Evolutionary conservation across 1,284 basidiomycete genomes (phyloP), one percentile per base, ranked within the genome.

Genomic region (Earliella scabrosa): DNA sequence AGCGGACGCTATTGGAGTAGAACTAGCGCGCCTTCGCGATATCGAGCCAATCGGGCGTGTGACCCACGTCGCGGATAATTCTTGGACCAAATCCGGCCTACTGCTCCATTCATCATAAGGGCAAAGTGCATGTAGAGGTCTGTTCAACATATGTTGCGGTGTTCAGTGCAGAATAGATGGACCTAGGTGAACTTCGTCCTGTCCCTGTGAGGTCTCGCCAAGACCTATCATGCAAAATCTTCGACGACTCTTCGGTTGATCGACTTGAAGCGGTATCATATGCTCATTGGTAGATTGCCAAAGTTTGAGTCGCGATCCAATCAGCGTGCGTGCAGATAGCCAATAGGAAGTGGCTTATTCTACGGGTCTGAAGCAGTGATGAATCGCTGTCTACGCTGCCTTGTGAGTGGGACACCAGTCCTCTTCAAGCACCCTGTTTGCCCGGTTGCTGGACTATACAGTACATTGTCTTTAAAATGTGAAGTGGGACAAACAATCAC

Each of bases 51-150:
- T 59, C 47, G 54, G 44, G 16, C 29, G 11, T 18, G n/a, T 14
- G 2, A 21, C 20, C 7, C 18, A 14, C 3, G 14, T 16, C 24
- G 8, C 56, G 58, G 58, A 41, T 52, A 54, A 56, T 49, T 31
- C 45, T 34, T 49, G 59, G 54, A 23, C 39, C 40, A 51, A 48
- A n/a, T 40, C 59, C 59, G 54, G 59, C 10, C 23, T 50, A 9
- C 20, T 14, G 5, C 23, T 24, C 3, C 24, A 2, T 18, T 41
- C 21, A 10, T 41, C 21, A 24, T 13, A 24, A 1, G 14, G 11
- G 21, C 23, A 23, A 24, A 41, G 10, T 24, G 2, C 21, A 1
- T 14, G 9, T 8, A 41, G 16, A 11, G 23, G 5, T 11, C 39
- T 16, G 2, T 24, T 18, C 13, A 10, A 24, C 11, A 24, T 40